Base-by-base conservation (phyloP, 768 basidiomycete species). In the Suillus luteus region DNA sequence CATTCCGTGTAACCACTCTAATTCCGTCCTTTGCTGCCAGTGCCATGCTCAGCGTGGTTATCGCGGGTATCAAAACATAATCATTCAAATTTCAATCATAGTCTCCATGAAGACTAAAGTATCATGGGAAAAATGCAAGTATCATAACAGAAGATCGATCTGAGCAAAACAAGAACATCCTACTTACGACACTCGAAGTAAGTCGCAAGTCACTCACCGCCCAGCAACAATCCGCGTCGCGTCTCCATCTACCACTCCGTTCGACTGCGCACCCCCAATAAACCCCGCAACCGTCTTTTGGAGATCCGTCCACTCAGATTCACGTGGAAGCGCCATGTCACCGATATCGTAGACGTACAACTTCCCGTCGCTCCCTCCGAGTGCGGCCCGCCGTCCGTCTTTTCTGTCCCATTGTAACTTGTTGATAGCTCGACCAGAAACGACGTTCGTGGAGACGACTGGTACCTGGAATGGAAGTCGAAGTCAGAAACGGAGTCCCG, bases 341-440 rank as follows among this genome's bases (percentile, higher is more conserved):
- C 95, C 94, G 66, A 99, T 87, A 72, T 98, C 96, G 73, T 96
- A 99, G 41, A 99, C 84, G 76, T 97, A 96, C 64, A 99, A 77
- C 66, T 85, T 87, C 15, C 97, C 97, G 67, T 99, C 96, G 67
- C 92, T 93, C 4, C 93, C 92, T 37, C 96, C 97, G 35, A 99
- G 75, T 1, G 92, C 96, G 2, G 86, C 95, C 31, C 95, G 87
- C 41, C 93, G 86, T 0, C 95, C 96, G 61, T 98, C 94, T 71
- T 96, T 93, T 60, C 85, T 82, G 71, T 99, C 97, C 95, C 96
- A 99, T 70, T 92, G 85, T 33, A 99, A 74, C 77, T 98, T 99
- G 82, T 99, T 99, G 68, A 99, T 85, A 4, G 95, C 96, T 2
- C 89, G 86, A 0, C 88, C 88, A 1, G 88, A 82, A 6, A 89